Percentiles rank a stretch among this genome's conserved stretches.
Conservation (phyloP, 2,329 filamentous ascomycete genomes). For the Pseudogymnoascus destructans region DNA sequence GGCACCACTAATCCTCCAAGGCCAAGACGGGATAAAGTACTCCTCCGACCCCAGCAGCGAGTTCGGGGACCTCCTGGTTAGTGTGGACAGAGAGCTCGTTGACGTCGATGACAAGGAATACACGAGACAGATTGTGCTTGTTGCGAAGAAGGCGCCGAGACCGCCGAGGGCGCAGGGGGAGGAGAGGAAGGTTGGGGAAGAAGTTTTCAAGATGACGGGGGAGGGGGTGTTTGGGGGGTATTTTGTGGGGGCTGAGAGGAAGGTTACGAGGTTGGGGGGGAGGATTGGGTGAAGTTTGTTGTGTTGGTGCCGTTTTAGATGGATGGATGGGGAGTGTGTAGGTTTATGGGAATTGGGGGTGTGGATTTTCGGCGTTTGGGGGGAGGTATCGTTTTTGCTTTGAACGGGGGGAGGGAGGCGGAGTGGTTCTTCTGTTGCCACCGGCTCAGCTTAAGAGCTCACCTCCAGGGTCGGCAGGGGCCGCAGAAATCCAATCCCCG, state of each 20-base stretch:
- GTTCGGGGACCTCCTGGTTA: background rate
- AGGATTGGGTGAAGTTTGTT: background rate
- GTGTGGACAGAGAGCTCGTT: background rate
- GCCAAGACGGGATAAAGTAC: background rate
- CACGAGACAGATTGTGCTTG: background rate
- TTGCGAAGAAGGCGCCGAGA: background rate
- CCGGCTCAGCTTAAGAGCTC: background rate
- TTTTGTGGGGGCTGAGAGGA: background rate
- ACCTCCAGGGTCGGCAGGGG: background rate
- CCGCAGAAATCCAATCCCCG: background rate
- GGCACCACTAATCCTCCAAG: background rate
- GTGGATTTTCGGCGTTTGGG: background rate
- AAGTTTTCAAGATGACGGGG: background rate
- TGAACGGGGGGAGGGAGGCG: background rate
- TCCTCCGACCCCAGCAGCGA: background rate
- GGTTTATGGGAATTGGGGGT: background rate
- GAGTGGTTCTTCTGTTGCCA: background rate
- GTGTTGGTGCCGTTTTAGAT: background rate
- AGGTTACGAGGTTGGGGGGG: background rate
- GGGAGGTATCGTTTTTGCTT: background rate
- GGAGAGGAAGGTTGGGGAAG: background rate
- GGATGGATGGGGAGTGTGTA: background rate
- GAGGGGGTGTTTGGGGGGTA: background rate
- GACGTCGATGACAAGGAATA: background rate
- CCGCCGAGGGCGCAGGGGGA: background rate